Evolutionary conservation across 345 rosid species (phyloP).

Genomic region (Eucalyptus guilfoylei): DNA sequence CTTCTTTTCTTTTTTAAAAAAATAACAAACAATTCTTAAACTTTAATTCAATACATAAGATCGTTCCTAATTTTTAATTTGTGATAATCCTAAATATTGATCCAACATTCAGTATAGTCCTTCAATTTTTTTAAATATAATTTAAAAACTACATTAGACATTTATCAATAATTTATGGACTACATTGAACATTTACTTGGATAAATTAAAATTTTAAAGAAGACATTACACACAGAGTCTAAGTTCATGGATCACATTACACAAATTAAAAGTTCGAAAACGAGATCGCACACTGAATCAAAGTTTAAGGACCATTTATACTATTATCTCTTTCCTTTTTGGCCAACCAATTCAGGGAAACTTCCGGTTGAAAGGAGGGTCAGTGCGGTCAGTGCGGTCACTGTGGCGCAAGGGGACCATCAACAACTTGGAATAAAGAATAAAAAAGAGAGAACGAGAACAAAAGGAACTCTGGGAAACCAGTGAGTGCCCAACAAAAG

Average conservation of each 20-base stretch:
- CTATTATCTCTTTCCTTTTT: neutral
- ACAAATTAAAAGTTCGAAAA: neutral
- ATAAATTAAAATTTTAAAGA: neutral
- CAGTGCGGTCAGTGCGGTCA: neutral
- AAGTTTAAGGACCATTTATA: neutral
- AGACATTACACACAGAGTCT: neutral
- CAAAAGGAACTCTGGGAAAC: neutral
- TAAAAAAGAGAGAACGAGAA: neutral
- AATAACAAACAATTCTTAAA: neutral
- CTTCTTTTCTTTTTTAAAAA: neutral
- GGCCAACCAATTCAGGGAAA: neutral
- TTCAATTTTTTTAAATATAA: neutral
- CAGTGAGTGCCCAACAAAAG: neutral
- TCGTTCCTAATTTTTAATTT: neutral
- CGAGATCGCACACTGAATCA: neutral
- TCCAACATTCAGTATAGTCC: neutral
- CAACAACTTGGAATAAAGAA: neutral
- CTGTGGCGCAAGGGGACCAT: neutral
- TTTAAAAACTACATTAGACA: neutral
- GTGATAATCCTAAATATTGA: neutral
- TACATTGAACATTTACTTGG: too few relatives aligned
- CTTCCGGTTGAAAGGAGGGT: neutral
- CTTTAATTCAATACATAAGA: too few relatives aligned
- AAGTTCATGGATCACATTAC: rapidly evolving
- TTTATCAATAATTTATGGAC: neutral